Conservation (phyloP, 129 eudicot genomes). For the Mikania micrantha region DNA sequence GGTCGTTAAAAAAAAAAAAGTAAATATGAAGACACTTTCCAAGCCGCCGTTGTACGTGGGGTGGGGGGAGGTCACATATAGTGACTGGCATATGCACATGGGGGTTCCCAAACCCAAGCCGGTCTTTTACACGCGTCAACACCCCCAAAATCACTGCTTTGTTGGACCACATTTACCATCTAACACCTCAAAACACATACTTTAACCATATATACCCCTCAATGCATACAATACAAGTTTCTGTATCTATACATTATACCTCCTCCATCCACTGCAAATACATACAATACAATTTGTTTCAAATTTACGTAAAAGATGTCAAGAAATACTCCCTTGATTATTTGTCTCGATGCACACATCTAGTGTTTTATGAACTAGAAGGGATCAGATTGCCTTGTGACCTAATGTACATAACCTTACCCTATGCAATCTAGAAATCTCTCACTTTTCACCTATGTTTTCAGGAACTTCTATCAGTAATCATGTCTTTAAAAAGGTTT, state of each 20-base stretch:
- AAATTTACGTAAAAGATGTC: not conserved
- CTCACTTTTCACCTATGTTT: too few relatives aligned
- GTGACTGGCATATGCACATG: conserved; percentile 41
- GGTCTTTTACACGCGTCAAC: conserved; percentile 32
- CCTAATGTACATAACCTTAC: too few relatives aligned
- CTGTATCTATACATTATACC: conserved; percentile 13
- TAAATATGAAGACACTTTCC: too few relatives aligned
- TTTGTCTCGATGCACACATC: too few relatives aligned
- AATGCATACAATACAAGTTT: conserved; percentile 8
- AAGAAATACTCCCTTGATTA: not conserved
- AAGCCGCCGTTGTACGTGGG: not conserved
- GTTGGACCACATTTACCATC: conserved; percentile 41
- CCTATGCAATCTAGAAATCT: too few relatives aligned
- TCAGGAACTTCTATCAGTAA: too few relatives aligned
- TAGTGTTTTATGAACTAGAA: too few relatives aligned
- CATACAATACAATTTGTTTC: not conserved
- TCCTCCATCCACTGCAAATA: not conserved
- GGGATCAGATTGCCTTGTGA: too few relatives aligned
- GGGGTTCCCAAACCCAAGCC: conserved; percentile 25
- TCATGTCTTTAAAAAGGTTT: too few relatives aligned
- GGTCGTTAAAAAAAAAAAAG: too few relatives aligned
- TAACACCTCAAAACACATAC: conserved; percentile 12
- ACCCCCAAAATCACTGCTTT: conserved; percentile 19
- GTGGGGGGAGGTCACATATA: not conserved
- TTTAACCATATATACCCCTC: conserved; percentile 25